Evolutionary conservation across 106 monocot genomes (phyloP), one percentile per base, ranked within the genome.

Genomic region (Allium sativum): DNA sequence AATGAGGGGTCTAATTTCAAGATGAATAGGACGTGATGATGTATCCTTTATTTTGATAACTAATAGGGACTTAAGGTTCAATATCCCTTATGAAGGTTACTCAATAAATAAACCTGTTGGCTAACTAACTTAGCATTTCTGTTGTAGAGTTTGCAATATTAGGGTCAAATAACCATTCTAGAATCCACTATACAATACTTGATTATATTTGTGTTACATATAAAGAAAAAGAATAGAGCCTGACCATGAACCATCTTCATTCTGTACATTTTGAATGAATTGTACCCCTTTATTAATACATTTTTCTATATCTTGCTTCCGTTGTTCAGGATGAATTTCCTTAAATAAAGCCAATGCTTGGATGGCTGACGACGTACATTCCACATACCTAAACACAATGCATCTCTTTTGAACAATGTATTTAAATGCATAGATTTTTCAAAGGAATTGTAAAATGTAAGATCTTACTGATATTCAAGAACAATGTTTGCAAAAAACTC

Each of bases 401-500:
- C 31, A 31, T 31, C 31, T 31, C 31, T 31, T 31, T 31, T 31
- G 31, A 5, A 31, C 31, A 31, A 31, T 53, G 31, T 5, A 31
- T 31, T 31, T 31, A 31, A 31, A 31, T 31, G 31, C 31, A 31
- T 31, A 31, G 5, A 31, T 31, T 31, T 31, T 31, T 5, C 5
- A 5, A 31, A 31, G 31, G 31, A 31, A 31, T 1, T 31, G 31
- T 31, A 18, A 21, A 40, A 21, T 56, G 8, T 40, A 13, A 20
- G 21, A 56, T 41, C 42, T 59, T 59, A 59, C 59, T 59, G 59
- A 59, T 59, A 43, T 43, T 59, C 59, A 42, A 59, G 59, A 59
- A 59, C 59, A 59, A 59, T 59, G 59, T 59, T 43, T 42, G 59
- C 59, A 42, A 59, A 59, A n/a, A 59, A 59, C 3, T 59, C 59